These are phyloP conservation scores for Raffaelea ambrosiae DNA, from an alignment of 2,329 filamentous ascomycete species.

Conservation along the genomic window DNA sequence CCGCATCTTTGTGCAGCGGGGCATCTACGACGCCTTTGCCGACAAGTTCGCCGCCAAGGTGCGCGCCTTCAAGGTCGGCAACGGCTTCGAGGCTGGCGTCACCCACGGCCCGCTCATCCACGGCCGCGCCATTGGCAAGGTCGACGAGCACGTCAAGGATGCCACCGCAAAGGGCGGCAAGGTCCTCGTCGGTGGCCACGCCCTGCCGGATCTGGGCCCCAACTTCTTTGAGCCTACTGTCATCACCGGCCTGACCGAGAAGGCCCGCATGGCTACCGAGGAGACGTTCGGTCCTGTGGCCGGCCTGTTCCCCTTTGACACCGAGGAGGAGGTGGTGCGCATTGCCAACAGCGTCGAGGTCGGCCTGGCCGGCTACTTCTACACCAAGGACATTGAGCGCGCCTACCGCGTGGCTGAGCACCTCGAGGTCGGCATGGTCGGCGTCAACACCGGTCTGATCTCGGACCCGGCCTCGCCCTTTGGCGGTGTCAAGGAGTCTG, in stretches of 20 bases:
- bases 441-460: constrained; percentile 67
- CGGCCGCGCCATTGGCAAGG: constrained; percentile 70
- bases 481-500: constrained; percentile 75
- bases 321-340: constrained; percentile 78
- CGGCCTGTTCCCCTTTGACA: constrained; percentile 79
- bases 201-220: constrained; percentile 61
- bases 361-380: constrained; percentile 92
- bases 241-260: constrained; percentile 72
- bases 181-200: constrained; percentile 66
- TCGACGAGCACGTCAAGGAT: constrained; percentile 70
- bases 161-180: constrained; percentile 69
- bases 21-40: constrained; percentile 69
- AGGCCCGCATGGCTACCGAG: constrained; percentile 78
- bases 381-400: constrained; percentile 55
- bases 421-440: constrained; percentile 81
- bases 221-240: constrained; percentile 92
- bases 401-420: constrained; percentile 56
- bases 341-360: constrained; percentile 78
- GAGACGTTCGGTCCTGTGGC: constrained; percentile 96
- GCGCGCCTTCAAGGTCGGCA: constrained; percentile 64
- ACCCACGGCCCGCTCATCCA: constrained; percentile 85
- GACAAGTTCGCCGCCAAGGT: constrained; percentile 63
- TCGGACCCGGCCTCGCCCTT: constrained; percentile 55
- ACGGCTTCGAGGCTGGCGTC: constrained; percentile 59
- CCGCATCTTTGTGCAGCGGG: constrained; percentile 69